Conservation (phyloP, 352 stramenopile species). For the Hyaloperonospora brassicae region DNA sequence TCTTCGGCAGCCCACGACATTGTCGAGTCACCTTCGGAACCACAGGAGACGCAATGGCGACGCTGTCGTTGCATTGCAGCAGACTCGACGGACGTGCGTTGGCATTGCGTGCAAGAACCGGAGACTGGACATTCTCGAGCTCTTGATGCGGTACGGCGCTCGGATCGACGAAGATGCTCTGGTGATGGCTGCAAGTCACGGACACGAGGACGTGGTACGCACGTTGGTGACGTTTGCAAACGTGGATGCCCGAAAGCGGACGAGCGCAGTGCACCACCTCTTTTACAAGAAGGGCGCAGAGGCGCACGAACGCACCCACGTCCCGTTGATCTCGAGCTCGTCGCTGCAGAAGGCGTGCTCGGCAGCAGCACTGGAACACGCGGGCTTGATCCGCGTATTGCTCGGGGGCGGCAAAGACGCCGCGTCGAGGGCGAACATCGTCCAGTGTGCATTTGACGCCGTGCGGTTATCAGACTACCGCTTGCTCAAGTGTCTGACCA, state of each 20-base stretch:
- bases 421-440: constrained; percentile 24
- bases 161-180: constrained; percentile 55
- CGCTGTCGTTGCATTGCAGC: constrained; percentile 22
- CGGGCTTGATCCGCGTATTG: constrained; percentile 34
- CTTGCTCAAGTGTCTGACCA: constrained; percentile 45
- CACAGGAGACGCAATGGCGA: constrained; percentile 25
- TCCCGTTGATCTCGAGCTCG: constrained; percentile 29
- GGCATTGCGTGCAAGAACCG: constrained; percentile 41
- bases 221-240: constrained; percentile 33
- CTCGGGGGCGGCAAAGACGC: constrained; percentile 40
- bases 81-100: constrained; percentile 39
- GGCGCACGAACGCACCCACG: constrained; percentile 14
- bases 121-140: constrained; percentile 38
- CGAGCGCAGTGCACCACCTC: constrained; percentile 27
- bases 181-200: constrained; percentile 32
- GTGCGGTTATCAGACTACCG: constrained; percentile 39
- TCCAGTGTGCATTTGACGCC: constrained; percentile 43
- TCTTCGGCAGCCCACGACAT: constrained; percentile 5
- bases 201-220: constrained; percentile 35
- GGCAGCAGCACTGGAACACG: constrained; percentile 39
- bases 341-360: constrained; percentile 40
- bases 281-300: constrained; percentile 29
- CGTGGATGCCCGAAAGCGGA: constrained; percentile 20
- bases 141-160: constrained; percentile 57
- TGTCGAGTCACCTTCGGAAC: constrained; percentile 24